Percentiles rank a stretch among this genome's conserved stretches.
These are phyloP conservation scores for Diplodia intermedia DNA, from an alignment of 2,329 filamentous ascomycete species.

Conservation along the genomic window DNA sequence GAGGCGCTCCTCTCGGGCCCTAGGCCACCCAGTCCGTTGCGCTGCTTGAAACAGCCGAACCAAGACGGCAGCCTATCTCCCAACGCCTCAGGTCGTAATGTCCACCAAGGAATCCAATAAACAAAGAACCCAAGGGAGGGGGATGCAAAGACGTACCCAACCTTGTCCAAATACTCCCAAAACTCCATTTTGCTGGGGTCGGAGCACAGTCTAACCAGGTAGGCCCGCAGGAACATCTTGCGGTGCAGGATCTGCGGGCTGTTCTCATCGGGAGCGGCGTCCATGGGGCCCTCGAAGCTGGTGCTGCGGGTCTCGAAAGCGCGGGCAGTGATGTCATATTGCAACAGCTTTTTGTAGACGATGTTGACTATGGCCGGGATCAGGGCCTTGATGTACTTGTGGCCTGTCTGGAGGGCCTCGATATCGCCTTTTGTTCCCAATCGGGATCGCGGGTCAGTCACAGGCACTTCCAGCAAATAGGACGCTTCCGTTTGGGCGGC, in stretches of 20 bases:
- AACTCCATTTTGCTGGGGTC: slow-evolving; percentile 78
- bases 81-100: neutral
- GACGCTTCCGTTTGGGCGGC: neutral
- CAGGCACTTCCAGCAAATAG: neutral
- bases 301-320: slow-evolving; percentile 70
- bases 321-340: slow-evolving; percentile 81
- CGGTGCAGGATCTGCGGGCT: slow-evolving; percentile 77
- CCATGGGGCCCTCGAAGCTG: slow-evolving; percentile 71
- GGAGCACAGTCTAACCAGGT: slow-evolving; percentile 75
- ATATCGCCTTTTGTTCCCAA: slow-evolving; percentile 65
- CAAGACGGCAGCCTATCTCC: neutral
- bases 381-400: slow-evolving; percentile 80
- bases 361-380: slow-evolving; percentile 85
- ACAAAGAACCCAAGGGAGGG: no score
- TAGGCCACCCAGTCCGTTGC: slow-evolving; percentile 13
- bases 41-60: slow-evolving; percentile 11
- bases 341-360: slow-evolving; percentile 80
- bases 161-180: slow-evolving; percentile 85
- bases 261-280: slow-evolving; percentile 68
- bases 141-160: slow-evolving; percentile 62
- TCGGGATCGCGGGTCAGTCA: slow-evolving; percentile 13
- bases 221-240: slow-evolving; percentile 79
- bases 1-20: neutral
- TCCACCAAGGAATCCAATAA: slow-evolving; percentile 4
- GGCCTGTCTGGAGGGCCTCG: slow-evolving; percentile 70